A percentile compares a stretch with the other conserved stretches of the same genome.
Conservation (phyloP, 257 asterid genomes). For the Coffea eugenioides region DNA sequence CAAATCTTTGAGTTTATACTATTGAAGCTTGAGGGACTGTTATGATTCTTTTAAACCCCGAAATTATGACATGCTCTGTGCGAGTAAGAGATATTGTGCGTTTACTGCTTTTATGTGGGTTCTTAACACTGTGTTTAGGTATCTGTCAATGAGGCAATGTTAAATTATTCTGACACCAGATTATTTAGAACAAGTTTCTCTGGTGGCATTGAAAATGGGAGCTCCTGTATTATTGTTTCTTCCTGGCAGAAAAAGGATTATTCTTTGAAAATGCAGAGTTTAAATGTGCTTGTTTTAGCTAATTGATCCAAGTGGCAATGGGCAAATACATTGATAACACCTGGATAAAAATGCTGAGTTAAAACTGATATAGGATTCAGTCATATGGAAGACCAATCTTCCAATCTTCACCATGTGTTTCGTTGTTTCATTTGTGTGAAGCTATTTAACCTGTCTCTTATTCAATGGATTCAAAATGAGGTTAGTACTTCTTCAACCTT, state of each 20-base stretch:
- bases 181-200: background rate
- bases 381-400: background rate
- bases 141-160: background rate
- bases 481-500: slow-evolving; percentile 8
- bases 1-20: background rate
- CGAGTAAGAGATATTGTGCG: background rate
- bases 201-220: background rate
- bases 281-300: background rate
- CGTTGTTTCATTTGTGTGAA: background rate
- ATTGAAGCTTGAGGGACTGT: background rate
- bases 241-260: background rate
- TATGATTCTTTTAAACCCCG: background rate
- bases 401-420: background rate
- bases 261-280: background rate
- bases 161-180: background rate
- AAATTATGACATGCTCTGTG: background rate
- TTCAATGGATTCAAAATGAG: background rate
- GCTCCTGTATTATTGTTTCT: background rate
- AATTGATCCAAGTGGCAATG: background rate
- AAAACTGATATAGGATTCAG: background rate
- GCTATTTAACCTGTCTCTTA: background rate
- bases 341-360: background rate
- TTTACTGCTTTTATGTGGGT: background rate
- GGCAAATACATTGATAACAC: background rate
- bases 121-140: background rate